Evolutionary conservation across 495 filamentous ascomycete species (phyloP).

Genomic region (Aspergillus coremiiformis): DNA sequence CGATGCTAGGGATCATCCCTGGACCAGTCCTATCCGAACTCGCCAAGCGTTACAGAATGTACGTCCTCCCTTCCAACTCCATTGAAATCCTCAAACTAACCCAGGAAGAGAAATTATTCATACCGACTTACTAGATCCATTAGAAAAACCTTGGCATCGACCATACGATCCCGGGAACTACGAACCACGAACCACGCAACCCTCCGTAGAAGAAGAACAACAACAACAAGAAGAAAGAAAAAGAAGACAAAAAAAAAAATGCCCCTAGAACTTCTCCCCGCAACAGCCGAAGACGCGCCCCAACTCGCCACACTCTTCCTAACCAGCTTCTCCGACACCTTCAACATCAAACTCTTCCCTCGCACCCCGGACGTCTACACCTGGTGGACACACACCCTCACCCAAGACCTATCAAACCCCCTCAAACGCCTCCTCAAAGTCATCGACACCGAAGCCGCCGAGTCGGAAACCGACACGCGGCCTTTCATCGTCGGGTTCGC

Average conservation of each 20-base stretch:
- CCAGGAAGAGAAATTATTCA: too few relatives aligned
- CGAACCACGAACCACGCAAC: too few relatives aligned
- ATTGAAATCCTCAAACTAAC: too few relatives aligned
- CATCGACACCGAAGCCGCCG: background rate
- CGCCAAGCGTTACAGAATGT: too few relatives aligned
- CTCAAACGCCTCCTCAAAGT: background rate
- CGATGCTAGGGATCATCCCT: too few relatives aligned
- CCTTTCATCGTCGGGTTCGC: background rate
- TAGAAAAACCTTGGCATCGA: too few relatives aligned
- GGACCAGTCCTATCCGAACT: too few relatives aligned
- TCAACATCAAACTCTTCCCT: conserved; percentile 22
- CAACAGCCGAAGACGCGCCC: conserved; percentile 12
- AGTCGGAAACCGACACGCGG: background rate
- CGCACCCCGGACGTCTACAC: conserved; percentile 16
- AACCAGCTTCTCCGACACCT: conserved; percentile 15
- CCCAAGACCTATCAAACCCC: background rate
- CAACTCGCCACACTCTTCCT: conserved; percentile 16
- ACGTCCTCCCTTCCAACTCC: too few relatives aligned
- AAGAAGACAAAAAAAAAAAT: conserved; percentile 7
- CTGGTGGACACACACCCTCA: conserved; percentile 12
- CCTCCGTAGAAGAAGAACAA: too few relatives aligned
- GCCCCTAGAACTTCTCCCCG: conserved; percentile 8
- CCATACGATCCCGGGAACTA: too few relatives aligned
- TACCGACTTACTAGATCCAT: too few relatives aligned
- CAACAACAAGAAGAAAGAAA: background rate